These are phyloP conservation scores for Cokeromyces recurvatus DNA, from an alignment of 371 early-diverging fungal species.

Conservation along the genomic window DNA sequence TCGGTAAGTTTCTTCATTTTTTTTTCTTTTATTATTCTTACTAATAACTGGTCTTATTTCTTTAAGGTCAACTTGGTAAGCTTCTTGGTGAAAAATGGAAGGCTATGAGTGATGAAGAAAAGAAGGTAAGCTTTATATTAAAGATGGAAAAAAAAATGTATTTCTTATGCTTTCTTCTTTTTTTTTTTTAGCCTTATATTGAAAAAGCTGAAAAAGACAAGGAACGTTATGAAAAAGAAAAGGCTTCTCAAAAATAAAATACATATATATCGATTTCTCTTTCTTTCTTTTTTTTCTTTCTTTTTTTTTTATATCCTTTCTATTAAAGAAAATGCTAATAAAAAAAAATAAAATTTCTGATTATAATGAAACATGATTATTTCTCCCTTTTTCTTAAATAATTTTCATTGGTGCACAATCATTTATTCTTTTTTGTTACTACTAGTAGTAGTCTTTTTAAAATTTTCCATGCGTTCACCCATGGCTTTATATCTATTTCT, in stretches of 20 bases:
- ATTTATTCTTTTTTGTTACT: no score
- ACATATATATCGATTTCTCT: no score
- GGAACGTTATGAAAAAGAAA: constrained; percentile 71
- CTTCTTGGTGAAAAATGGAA: constrained; percentile 82
- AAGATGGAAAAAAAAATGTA: not conserved
- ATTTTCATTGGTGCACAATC: no score
- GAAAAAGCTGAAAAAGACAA: constrained; percentile 61
- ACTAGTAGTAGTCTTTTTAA: constrained; percentile 1
- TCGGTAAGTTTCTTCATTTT: constrained; percentile 46
- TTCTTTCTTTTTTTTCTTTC: no score
- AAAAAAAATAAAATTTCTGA: no score
- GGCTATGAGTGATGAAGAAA: constrained; percentile 54
- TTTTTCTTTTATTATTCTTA: not conserved
- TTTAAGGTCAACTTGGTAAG: constrained; percentile 66
- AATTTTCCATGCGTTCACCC: constrained; percentile 16
- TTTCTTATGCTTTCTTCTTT: constrained; percentile 6
- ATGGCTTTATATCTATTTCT: constrained; percentile 28
- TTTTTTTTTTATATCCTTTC: no score
- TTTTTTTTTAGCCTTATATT: constrained; percentile 38
- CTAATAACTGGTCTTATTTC: not conserved
- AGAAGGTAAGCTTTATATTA: constrained; percentile 39
- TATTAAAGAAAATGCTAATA: no score
- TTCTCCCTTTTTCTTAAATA: no score
- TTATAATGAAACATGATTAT: no score
- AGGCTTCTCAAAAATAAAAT: constrained; percentile 26